These are phyloP conservation scores for Amoebophrya sp. DNA, from an alignment of 169 alveolate genomes.

Conservation along the genomic window DNA sequence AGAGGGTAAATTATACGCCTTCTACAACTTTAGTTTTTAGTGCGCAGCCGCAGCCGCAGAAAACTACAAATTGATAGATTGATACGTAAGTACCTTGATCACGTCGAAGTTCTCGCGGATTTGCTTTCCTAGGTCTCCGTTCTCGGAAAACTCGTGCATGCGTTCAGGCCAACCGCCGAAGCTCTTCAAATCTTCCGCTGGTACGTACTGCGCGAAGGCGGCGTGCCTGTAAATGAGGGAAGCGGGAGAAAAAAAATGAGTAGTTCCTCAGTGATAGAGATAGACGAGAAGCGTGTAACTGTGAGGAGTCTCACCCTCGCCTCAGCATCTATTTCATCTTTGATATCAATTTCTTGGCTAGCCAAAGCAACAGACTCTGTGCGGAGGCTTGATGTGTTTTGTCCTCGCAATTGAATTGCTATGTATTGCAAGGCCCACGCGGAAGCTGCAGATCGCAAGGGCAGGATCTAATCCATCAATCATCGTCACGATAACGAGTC, in stretches of 20 bases:
- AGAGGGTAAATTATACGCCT: too few species aligned
- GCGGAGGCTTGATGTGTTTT: neutral
- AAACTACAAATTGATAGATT: too few species aligned
- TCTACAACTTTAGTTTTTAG: too few species aligned
- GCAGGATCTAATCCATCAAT: too few species aligned
- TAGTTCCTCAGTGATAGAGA: neutral
- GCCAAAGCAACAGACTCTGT: neutral
- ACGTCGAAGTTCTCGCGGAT: neutral
- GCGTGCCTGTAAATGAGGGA: neutral
- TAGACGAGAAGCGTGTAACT: neutral
- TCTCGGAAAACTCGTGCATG: neutral
- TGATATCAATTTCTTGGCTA: neutral
- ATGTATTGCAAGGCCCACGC: too few species aligned
- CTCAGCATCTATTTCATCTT: too few species aligned
- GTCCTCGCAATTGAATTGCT: neutral
- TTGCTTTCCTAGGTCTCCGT: neutral
- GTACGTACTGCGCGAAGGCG: neutral
- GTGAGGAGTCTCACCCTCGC: neutral
- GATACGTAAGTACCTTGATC: neutral
- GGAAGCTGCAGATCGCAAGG: too few species aligned
- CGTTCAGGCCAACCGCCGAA: neutral
- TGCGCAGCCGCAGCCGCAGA: too few species aligned
- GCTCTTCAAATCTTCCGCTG: neutral
- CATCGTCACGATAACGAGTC: too few species aligned
- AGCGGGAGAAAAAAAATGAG: neutral